These are phyloP conservation scores for Thuja plicata DNA, from an alignment of 83 land plant genomes.

Conservation along the genomic window DNA sequence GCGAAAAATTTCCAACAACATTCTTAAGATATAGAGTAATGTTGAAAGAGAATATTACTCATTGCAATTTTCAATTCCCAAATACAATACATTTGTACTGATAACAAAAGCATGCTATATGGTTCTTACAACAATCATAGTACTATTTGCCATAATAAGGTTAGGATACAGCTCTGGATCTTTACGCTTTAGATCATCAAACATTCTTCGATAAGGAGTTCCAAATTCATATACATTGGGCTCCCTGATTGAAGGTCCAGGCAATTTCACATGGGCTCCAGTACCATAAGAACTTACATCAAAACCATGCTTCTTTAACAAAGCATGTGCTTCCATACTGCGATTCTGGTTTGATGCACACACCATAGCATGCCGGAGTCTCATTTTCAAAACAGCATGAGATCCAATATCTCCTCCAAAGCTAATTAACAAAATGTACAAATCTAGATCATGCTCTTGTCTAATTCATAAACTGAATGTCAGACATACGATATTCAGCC, in stretches of 20 bases:
- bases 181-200: conserved; percentile 87
- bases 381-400: conserved; percentile 32
- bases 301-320: conserved; percentile 74
- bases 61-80: neutral
- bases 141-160: neutral
- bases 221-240: conserved; percentile 96
- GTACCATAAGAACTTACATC: conserved; percentile 97
- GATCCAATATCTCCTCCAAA: neutral
- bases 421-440: neutral
- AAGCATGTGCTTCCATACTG: conserved; percentile 95
- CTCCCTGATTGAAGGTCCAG: conserved; percentile 90
- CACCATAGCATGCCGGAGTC: conserved; percentile 94
- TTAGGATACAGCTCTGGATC: conserved; percentile 87
- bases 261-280: conserved; percentile 92
- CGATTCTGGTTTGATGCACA: conserved; percentile 99
- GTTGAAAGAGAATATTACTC: neutral
- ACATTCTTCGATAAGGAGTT: conserved; percentile 88
- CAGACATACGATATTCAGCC: neutral
- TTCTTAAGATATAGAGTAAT: neutral
- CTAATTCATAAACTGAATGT: neutral
- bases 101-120: conserved; percentile 6
- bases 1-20: neutral
- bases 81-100: neutral
- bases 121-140: neutral
- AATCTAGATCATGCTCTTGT: neutral